Evolutionary conservation across 2,329 filamentous ascomycete species (phyloP), one percentile per base, ranked within the genome.

Genomic region (Metarhizium album): DNA sequence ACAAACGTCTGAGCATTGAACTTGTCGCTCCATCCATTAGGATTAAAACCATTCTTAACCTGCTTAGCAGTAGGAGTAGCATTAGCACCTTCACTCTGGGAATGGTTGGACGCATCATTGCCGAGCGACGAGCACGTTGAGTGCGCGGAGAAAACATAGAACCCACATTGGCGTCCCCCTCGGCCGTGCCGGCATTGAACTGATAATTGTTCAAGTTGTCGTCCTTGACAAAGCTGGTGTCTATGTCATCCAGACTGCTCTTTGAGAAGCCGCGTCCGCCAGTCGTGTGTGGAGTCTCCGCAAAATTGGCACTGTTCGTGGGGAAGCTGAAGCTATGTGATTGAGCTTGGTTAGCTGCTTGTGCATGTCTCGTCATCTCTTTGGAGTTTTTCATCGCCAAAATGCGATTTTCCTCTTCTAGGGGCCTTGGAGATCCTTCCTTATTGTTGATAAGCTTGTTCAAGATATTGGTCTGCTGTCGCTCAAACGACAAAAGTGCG

Each of bases 201-300:
- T 74, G 67, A 72, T 71, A 78, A 20, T 66, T 62, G 33, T 67
- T 64, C 4, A 67, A 57, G 42, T 67, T 62, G 20, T 80, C 73
- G 14, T 74, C 72, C 3, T 75, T 68, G 20, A 73, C 73, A 62
- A 84, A 84, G 38, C 68, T 76, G 18, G 80, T 83, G 62, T 80
- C 79, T 57, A 84, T 83, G 48, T 76, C 79, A 51, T 84, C 79
- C 20, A 75, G 67, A 57, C 76, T 82, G 51, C 65, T 74, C 53
- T 72, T 73, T 38, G 67, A 60, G 53, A 80, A 79, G 2, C 63
- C 35, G 61, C 64, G 20, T 66, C 60, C n/a, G 20, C 29, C 24
- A 27, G 22, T 24, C 40, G 22, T 31, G 16, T 47, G 45, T 14
- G 38, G 37, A 4, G 68, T 62, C 31, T 59, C 57, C 11, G 59